Percentiles rank a stretch among this genome's conserved stretches.
Conservation (phyloP, 1,139 yeast species). For the Hansenula sp. region DNA sequence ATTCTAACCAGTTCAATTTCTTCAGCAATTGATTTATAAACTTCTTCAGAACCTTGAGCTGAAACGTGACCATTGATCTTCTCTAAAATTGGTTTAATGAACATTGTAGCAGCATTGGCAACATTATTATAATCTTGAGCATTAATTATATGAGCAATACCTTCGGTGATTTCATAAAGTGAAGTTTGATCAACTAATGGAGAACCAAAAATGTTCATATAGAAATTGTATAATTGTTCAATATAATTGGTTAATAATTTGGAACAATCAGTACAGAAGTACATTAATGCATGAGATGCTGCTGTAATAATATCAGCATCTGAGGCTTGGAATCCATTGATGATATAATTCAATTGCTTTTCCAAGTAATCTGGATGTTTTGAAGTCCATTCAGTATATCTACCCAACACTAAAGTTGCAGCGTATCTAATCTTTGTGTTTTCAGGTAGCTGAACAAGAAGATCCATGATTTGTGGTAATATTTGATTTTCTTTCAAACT, state of each 20-base stretch:
- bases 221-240: constrained; percentile 75
- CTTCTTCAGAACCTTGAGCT: constrained; percentile 31
- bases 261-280: constrained; percentile 91
- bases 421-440: constrained; percentile 88
- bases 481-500: constrained; percentile 61
- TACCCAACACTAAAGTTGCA: constrained; percentile 85
- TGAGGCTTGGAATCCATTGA: constrained; percentile 59
- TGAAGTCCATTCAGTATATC: constrained; percentile 95
- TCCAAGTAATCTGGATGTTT: constrained; percentile 80
- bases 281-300: constrained; percentile 92
- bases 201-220: constrained; percentile 51
- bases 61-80: constrained; percentile 33
- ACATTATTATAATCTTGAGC: constrained; percentile 47
- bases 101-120: constrained; percentile 46
- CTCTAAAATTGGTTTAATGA: constrained; percentile 64
- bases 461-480: constrained; percentile 75
- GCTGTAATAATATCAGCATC: constrained; percentile 66
- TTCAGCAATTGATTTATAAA: constrained; percentile 58
- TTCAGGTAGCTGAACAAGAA: constrained; percentile 70
- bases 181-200: constrained; percentile 61
- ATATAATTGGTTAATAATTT: constrained; percentile 59
- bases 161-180: constrained; percentile 79
- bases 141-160: constrained; percentile 78
- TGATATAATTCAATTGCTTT: constrained; percentile 80
- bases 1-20: constrained; percentile 71